Evolutionary conservation across 306 rosid species (phyloP).

Genomic region (Vicia faba): DNA sequence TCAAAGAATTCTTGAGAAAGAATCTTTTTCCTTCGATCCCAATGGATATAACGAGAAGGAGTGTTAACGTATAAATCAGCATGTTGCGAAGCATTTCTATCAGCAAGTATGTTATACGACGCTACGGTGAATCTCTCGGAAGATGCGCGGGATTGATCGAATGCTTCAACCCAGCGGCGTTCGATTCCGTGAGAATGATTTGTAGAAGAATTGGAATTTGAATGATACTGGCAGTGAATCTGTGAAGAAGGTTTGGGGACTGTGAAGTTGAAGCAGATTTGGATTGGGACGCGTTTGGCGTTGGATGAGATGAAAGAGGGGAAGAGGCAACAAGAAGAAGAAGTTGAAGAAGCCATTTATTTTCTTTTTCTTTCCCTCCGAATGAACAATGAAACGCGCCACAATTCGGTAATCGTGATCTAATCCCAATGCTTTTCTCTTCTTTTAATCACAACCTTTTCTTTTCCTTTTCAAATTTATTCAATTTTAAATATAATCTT

Average conservation of each 20-base stretch:
- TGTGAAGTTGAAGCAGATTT: slow-evolving; percentile 31
- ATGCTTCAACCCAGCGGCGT: slow-evolving; percentile 66
- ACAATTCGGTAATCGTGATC: slow-evolving; percentile 38
- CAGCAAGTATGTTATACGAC: slow-evolving; percentile 75
- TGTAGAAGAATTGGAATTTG: slow-evolving; percentile 1
- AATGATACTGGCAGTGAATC: slow-evolving; percentile 25
- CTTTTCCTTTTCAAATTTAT: background rate
- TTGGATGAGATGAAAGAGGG: slow-evolving; percentile 17
- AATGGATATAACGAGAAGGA: slow-evolving; percentile 61
- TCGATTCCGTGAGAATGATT: slow-evolving; percentile 40
- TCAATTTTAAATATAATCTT: too few relatives aligned
- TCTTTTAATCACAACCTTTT: background rate
- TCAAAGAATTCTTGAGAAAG: slow-evolving; percentile 65
- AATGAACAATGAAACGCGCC: slow-evolving; percentile 28
- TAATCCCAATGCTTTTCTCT: slow-evolving; percentile 17
- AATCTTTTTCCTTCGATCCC: slow-evolving; percentile 65
- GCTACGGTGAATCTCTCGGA: slow-evolving; percentile 73
- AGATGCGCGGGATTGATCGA: slow-evolving; percentile 53
- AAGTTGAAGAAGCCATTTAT: slow-evolving; percentile 42
- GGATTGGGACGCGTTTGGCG: slow-evolving; percentile 9
- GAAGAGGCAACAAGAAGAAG: slow-evolving; percentile 35
- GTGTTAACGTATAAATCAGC: slow-evolving; percentile 63
- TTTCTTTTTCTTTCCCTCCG: background rate
- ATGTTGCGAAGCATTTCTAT: slow-evolving; percentile 69
- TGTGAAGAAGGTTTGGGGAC: slow-evolving; percentile 27